Conservation (phyloP, 768 basidiomycete species). For the Calocera cornea region DNA sequence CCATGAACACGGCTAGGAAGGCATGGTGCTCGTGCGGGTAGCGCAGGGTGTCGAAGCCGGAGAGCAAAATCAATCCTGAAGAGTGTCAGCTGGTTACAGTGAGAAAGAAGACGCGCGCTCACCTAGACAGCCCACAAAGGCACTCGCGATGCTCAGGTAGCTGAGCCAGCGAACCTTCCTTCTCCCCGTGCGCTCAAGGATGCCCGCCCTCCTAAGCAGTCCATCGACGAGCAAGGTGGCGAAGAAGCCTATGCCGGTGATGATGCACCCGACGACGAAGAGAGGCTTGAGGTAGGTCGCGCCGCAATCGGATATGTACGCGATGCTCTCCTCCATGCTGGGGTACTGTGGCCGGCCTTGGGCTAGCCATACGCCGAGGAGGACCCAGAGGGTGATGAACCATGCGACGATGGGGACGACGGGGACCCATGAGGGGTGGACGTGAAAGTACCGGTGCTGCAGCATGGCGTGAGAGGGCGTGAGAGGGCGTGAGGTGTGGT, state of each 20-base stretch:
- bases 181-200: neutral
- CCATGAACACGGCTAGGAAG: constrained; percentile 59
- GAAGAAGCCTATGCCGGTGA: constrained; percentile 51
- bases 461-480: neutral
- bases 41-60: constrained; percentile 54
- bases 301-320: constrained; percentile 72
- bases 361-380: constrained; percentile 60
- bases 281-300: constrained; percentile 61
- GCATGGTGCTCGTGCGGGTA: constrained; percentile 38
- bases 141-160: neutral
- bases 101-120: neutral
- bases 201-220: constrained; percentile 47
- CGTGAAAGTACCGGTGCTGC: neutral
- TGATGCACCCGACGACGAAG: constrained; percentile 49
- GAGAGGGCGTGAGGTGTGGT: neutral
- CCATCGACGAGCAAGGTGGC: constrained; percentile 48
- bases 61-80: constrained; percentile 49
- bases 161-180: neutral
- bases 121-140: neutral
- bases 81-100: neutral
- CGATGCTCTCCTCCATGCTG: constrained; percentile 35
- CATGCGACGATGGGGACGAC: neutral
- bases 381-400: constrained; percentile 39
- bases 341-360: constrained; percentile 45
- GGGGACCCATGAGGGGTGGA: neutral